phyloP scores from a whole-genome alignment of 1,284 basidiomycete genomes.

The Cystobasidium slooffiae region DNA sequence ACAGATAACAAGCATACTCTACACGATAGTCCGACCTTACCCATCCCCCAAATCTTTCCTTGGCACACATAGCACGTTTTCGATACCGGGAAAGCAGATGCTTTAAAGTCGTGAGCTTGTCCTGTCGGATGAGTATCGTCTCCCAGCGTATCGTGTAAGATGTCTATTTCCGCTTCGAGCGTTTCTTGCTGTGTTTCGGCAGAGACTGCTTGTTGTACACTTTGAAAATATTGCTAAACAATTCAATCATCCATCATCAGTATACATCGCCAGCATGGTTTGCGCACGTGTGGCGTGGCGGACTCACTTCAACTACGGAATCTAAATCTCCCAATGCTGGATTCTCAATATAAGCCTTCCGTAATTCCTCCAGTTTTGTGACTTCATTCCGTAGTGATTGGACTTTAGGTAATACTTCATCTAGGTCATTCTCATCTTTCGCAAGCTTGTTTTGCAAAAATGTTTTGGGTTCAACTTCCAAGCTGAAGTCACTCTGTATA shows the following conservation, averaged over 20 bases:
- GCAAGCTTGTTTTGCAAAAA: constrained; percentile 44
- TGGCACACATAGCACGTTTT: constrained; percentile 40
- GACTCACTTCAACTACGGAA: constrained; percentile 24
- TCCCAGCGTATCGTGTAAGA: constrained; percentile 31
- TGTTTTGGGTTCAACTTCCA: constrained; percentile 38
- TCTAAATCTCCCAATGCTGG: constrained; percentile 42
- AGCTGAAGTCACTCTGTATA: constrained; percentile 25
- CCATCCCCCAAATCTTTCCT: constrained; percentile 42
- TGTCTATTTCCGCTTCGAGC: constrained; percentile 33
- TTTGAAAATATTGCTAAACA: constrained; percentile 33
- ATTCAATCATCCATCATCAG: background rate
- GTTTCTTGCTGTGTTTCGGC: constrained; percentile 31
- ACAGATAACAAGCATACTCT: constrained; percentile 13
- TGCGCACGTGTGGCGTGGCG: background rate
- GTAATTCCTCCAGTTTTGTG: constrained; percentile 33
- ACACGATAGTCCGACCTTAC: constrained; percentile 39
- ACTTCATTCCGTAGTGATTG: constrained; percentile 31
- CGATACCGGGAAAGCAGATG: constrained; percentile 38
- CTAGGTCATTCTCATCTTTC: constrained; percentile 23
- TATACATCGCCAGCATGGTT: background rate
- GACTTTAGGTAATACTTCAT: constrained; percentile 20
- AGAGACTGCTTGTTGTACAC: constrained; percentile 20
- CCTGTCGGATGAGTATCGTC: constrained; percentile 14
- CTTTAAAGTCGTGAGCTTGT: constrained; percentile 37
- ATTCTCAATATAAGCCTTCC: constrained; percentile 32